Evolutionary conservation across 2,329 filamentous ascomycete genomes (phyloP).

Genomic region (Alternaria arborescens): DNA sequence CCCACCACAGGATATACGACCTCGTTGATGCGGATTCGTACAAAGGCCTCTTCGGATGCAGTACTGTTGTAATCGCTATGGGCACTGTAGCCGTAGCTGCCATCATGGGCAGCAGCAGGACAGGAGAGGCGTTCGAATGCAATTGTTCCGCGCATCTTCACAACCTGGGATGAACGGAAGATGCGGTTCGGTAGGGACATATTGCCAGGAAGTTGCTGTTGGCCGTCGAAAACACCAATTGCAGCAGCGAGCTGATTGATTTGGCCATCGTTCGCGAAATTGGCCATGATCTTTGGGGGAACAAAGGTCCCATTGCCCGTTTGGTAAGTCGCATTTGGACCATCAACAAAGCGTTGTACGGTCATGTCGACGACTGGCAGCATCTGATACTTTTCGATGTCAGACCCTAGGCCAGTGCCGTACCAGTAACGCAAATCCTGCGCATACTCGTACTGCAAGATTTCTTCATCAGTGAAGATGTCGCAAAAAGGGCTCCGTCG

Average conservation of each 20-base stretch:
- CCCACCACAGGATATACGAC: slow-evolving; percentile 65
- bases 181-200: slow-evolving; percentile 59
- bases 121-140: slow-evolving; percentile 71
- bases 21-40: slow-evolving; percentile 70
- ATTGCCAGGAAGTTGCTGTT: slow-evolving; percentile 59
- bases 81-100: background rate
- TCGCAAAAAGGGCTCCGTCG: slow-evolving; percentile 67
- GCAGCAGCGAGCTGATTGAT: slow-evolving; percentile 68
- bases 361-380: slow-evolving; percentile 66
- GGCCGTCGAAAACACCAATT: slow-evolving; percentile 68
- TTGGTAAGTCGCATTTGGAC: slow-evolving; percentile 60
- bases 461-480: slow-evolving; percentile 69
- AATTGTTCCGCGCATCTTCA: slow-evolving; percentile 71
- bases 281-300: slow-evolving; percentile 66
- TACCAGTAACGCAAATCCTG: slow-evolving; percentile 76
- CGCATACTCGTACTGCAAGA: slow-evolving; percentile 70
- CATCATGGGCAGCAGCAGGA: slow-evolving; percentile 18
- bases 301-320: slow-evolving; percentile 58
- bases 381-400: slow-evolving; percentile 66
- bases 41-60: slow-evolving; percentile 50
- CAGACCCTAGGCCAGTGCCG: slow-evolving; percentile 66
- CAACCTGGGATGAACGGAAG: slow-evolving; percentile 65
- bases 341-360: slow-evolving; percentile 61
- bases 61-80: slow-evolving; percentile 11
- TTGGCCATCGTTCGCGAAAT: slow-evolving; percentile 73